A percentile compares a stretch with the other conserved stretches of the same genome.
phyloP scores from a whole-genome alignment of 257 asterid genomes.

The Gynochthodes officinalis region DNA sequence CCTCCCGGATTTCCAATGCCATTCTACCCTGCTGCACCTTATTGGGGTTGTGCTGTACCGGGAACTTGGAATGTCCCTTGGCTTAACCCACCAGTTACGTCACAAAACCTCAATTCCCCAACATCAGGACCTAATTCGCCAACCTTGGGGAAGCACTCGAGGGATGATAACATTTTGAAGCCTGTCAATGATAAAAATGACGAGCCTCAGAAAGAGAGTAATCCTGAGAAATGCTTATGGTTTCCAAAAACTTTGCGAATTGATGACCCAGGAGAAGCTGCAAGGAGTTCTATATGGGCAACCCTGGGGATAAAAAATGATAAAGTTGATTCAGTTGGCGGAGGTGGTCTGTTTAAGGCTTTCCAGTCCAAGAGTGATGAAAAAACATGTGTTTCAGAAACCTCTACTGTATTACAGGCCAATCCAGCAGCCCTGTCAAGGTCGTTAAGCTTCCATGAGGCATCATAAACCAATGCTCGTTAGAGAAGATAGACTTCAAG shows the following conservation, averaged over 20 bases:
- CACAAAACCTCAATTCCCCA: conserved; percentile 23
- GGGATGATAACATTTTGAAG: conserved; percentile 41
- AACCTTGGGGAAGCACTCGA: conserved; percentile 50
- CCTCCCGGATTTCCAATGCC: conserved; percentile 55
- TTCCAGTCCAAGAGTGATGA: conserved; percentile 47
- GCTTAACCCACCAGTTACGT: conserved; percentile 24
- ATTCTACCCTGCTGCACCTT: conserved; percentile 53
- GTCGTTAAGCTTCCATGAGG: conserved; percentile 68
- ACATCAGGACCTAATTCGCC: conserved; percentile 37
- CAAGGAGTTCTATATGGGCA: conserved; percentile 80
- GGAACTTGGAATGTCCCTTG: conserved; percentile 41
- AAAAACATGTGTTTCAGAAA: conserved; percentile 37
- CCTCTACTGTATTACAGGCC: conserved; percentile 60
- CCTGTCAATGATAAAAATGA: conserved; percentile 9
- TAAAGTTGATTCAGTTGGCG: conserved; percentile 33
- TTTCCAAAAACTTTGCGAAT: conserved; percentile 73
- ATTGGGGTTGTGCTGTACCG: conserved; percentile 58
- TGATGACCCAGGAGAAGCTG: conserved; percentile 66
- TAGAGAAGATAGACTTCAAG: no score
- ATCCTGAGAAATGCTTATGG: conserved; percentile 56
- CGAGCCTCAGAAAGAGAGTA: conserved; percentile 25
- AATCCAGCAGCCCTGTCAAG: conserved; percentile 84
- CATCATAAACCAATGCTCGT: conserved; percentile 33
- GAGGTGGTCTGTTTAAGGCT: conserved; percentile 53
- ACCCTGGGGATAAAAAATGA: conserved; percentile 60